Conservation (phyloP, 176 grass and related monocot genomes). For the Zea luxurians region DNA sequence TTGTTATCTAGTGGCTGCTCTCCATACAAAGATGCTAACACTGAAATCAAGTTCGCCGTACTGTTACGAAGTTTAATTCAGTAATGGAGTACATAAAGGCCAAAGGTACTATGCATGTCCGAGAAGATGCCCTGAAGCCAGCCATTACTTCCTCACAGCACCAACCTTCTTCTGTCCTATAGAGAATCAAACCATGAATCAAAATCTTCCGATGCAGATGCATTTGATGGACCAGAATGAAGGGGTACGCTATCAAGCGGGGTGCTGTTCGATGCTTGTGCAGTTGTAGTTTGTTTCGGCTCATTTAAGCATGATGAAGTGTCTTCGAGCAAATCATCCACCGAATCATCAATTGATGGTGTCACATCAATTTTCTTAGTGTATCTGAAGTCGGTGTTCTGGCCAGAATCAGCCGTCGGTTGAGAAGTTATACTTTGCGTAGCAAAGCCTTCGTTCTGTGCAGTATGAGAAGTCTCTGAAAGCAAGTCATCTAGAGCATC, state of each 20-base stretch:
- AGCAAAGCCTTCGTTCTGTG: conserved; percentile 30
- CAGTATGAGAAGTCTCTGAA: conserved; percentile 42
- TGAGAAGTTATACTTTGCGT: conserved; percentile 19
- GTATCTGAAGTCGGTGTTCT: neutral
- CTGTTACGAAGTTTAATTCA: neutral
- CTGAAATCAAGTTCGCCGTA: neutral
- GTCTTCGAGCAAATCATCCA: conserved; percentile 56
- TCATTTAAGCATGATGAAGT: conserved; percentile 37
- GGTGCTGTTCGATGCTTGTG: conserved; percentile 10
- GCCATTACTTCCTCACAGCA: neutral
- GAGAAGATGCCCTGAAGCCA: neutral
- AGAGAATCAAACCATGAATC: conserved; percentile 89
- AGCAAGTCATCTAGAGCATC: conserved; percentile 68
- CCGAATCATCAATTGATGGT: conserved; percentile 35
- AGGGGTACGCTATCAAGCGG: neutral
- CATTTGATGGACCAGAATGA: conserved; percentile 34
- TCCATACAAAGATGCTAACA: no score
- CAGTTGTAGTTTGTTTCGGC: conserved; percentile 21
- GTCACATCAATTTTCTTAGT: conserved; percentile 33
- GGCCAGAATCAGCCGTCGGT: conserved; percentile 17
- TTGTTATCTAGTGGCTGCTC: no score
- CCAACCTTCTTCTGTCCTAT: conserved; percentile 11
- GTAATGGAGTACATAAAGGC: neutral
- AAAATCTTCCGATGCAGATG: conserved; percentile 55
- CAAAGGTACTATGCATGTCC: neutral